Base-by-base conservation (phyloP, 2,329 filamentous ascomycete species). In the Exophiala aquamarina region DNA sequence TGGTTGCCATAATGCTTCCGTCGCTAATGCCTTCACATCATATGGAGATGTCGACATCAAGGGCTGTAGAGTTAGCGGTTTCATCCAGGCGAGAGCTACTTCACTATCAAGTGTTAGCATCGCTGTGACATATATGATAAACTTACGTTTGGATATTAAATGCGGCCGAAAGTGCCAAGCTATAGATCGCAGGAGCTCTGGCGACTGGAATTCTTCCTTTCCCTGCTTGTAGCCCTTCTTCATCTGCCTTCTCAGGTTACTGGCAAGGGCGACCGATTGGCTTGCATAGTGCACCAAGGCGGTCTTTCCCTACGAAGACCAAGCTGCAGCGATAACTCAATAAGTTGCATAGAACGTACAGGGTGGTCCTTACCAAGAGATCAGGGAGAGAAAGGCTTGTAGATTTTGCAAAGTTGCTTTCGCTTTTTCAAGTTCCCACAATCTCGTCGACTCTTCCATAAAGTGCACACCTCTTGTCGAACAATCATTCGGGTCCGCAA, bases 391-490 rank as follows among this genome's bases (percentile, higher is more conserved):
- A 14, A 41, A 26, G n/a, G 23, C 23, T n/a, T 68, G 66, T 13
- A 67, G 61, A 41, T 63, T 68, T 14, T 61, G 37, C 32, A 69
- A 55, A 4, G 61, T 61, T 10, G 53, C 47, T 8, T 41, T 56
- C 11, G 64, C 66, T 29, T 66, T 63, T 47, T 68, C 63, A 17
- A 60, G 54, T 37, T 57, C 61, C 59, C 64, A 65, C 21, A 66
- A 47, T 33, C 50, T 54, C 41, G 68, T 64, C 9, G 66, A 65
- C 49, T 68, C 66, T 3, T 41, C 32, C 28, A 62, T 60, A 33
- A 69, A 69, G 26, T 59, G 52, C 20, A 60, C 52, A 1, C 66
- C 66, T 13, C 59, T 58, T 29, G 63, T 63, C 20, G 54, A 59
- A 20, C 52, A 21, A 43, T 67, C 57, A 8, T 54, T 58, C 2